A percentile compares a stretch with the other conserved stretches of the same genome.
These are phyloP conservation scores for Radiomyces spectabilis DNA, from an alignment of 192 early-diverging fungal genomes.

Conservation along the genomic window DNA sequence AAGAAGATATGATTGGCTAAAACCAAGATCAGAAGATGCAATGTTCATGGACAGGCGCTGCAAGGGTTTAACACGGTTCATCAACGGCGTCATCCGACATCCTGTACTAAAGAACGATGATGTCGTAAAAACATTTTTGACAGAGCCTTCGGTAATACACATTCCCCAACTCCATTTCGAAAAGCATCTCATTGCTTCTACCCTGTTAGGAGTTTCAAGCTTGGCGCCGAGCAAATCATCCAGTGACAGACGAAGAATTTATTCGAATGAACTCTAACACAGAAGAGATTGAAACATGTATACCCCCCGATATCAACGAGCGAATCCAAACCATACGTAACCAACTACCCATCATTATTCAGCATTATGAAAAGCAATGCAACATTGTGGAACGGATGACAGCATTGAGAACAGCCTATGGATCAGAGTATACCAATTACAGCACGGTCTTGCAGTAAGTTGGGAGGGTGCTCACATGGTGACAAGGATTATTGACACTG, in stretches of 20 bases:
- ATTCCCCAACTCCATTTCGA: no score
- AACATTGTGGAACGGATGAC: constrained; percentile 46
- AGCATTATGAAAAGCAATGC: constrained; percentile 50
- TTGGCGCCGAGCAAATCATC: constrained; percentile 42
- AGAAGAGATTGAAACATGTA: constrained; percentile 25
- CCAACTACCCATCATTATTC: constrained; percentile 36
- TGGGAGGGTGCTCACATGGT: no score
- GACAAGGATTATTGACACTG: neutral
- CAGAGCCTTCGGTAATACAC: constrained; percentile 55
- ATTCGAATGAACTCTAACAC: constrained; percentile 23
- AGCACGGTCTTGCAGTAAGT: constrained; percentile 45
- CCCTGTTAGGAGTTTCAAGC: constrained; percentile 48
- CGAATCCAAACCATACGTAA: constrained; percentile 35
- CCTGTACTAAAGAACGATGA: constrained; percentile 63
- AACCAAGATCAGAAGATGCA: constrained; percentile 15
- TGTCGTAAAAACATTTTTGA: constrained; percentile 55
- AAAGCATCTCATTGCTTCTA: no score
- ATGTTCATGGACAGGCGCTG: constrained; percentile 63
- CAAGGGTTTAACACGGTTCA: constrained; percentile 61
- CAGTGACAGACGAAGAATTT: constrained; percentile 49
- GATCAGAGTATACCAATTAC: constrained; percentile 45
- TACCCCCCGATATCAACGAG: constrained; percentile 48
- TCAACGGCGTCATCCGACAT: constrained; percentile 66
- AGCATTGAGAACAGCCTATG: constrained; percentile 44
- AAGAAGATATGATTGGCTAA: neutral